These are phyloP conservation scores for Gynostemma pentaphyllum DNA, from an alignment of 306 rosid genomes.

Conservation along the genomic window DNA sequence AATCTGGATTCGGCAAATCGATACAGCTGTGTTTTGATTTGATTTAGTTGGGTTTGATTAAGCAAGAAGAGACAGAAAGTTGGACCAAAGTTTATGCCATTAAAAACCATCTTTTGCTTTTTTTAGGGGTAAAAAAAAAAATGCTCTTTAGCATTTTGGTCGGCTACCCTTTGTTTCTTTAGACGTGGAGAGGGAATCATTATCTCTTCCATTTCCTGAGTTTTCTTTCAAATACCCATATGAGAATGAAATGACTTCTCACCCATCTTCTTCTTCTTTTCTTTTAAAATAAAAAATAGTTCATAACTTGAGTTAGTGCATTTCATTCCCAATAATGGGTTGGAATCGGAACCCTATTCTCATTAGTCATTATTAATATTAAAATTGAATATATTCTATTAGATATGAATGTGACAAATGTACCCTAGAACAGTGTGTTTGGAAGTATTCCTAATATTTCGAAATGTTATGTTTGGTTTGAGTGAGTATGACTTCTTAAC, in stretches of 20 bases:
- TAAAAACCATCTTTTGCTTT: neutral
- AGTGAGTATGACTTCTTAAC: no score
- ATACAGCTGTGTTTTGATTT: constrained; percentile 7
- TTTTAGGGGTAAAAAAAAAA: neutral
- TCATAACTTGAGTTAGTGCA: neutral
- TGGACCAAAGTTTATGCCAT: constrained; percentile 6
- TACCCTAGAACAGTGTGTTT: neutral
- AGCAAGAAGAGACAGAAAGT: neutral
- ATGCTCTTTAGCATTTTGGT: neutral
- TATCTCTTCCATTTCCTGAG: neutral
- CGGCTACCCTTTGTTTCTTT: constrained; percentile 5
- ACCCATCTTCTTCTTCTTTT: neutral
- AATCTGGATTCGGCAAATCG: constrained; percentile 2
- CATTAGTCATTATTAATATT: neutral
- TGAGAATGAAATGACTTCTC: neutral
- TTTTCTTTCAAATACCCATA: neutral
- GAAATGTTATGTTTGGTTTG: no score
- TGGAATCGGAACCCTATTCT: neutral
- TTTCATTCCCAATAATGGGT: neutral
- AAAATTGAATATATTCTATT: neutral
- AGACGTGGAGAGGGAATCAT: constrained; percentile 7
- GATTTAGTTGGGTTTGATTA: constrained; percentile 7
- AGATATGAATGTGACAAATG: neutral
- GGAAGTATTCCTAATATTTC: no score
- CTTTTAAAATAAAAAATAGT: no score